Conservation (phyloP, 1,284 basidiomycete genomes). For the Microbotryum violaceum region DNA sequence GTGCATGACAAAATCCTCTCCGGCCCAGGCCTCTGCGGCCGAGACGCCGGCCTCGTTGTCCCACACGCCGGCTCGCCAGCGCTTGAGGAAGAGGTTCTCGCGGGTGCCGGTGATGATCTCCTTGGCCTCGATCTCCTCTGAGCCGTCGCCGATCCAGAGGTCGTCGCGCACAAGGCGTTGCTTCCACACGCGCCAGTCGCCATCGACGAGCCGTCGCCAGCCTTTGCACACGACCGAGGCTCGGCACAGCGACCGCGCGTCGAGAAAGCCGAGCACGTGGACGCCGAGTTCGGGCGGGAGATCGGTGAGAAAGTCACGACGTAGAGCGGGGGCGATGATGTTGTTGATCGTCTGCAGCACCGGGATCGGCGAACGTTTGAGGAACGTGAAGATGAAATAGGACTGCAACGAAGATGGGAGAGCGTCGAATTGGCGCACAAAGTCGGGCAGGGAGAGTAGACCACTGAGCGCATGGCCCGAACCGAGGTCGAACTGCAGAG, state of each 20-base stretch:
- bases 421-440: constrained; percentile 63
- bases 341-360: constrained; percentile 74
- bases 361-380: constrained; percentile 72
- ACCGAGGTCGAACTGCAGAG: constrained; percentile 17
- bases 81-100: constrained; percentile 28
- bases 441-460: constrained; percentile 65
- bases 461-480: constrained; percentile 50
- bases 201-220: constrained; percentile 75
- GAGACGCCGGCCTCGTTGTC: constrained; percentile 10
- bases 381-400: constrained; percentile 70
- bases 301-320: constrained; percentile 76
- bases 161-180: constrained; percentile 66
- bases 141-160: constrained; percentile 75
- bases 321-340: constrained; percentile 71
- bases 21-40: constrained; percentile 11
- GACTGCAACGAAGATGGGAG: constrained; percentile 69
- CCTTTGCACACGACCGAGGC: constrained; percentile 70
- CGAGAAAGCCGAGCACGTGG: constrained; percentile 66
- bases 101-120: constrained; percentile 21
- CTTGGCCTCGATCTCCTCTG: constrained; percentile 38
- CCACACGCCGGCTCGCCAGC: constrained; percentile 33
- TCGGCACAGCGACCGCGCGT: constrained; percentile 65
- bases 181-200: constrained; percentile 73
- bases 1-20: constrained; percentile 17
- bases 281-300: constrained; percentile 77